These are phyloP conservation scores for Lepidium didymum DNA, from an alignment of 345 rosid genomes.

Conservation along the genomic window DNA sequence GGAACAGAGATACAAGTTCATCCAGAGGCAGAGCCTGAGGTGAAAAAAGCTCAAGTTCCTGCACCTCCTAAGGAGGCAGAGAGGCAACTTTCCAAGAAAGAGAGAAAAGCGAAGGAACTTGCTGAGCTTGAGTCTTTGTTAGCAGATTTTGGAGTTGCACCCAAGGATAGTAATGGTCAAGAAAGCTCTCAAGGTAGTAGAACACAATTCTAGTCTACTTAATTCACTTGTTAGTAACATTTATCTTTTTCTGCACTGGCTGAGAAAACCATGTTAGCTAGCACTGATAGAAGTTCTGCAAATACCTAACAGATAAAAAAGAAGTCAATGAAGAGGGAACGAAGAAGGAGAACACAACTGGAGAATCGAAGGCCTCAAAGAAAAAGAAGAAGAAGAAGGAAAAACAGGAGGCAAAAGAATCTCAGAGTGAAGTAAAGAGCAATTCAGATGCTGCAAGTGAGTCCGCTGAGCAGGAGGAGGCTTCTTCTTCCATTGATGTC, in stretches of 20 bases:
- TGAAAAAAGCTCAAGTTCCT: conserved; percentile 39
- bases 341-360: conserved; percentile 19
- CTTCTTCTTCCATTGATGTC: conserved; percentile 37
- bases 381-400: conserved; percentile 33
- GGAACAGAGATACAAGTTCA: conserved; percentile 42
- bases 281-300: background rate
- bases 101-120: conserved; percentile 80
- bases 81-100: conserved; percentile 87
- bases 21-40: conserved; percentile 38
- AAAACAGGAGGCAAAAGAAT: conserved; percentile 32
- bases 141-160: conserved; percentile 59
- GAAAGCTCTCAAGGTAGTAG: conserved; percentile 41
- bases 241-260: background rate
- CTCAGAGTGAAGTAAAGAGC: conserved; percentile 28
- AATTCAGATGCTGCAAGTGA: conserved; percentile 27
- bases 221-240: background rate
- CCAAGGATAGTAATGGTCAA: conserved; percentile 40
- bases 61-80: conserved; percentile 59
- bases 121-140: conserved; percentile 83
- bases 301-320: conserved; percentile 27
- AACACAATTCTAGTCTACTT: background rate
- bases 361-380: conserved; percentile 30
- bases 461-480: conserved; percentile 29
- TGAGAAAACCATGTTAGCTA: background rate
- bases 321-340: conserved; percentile 34